These are phyloP conservation scores for Cinchona pubescens DNA, from an alignment of 257 asterid genomes.

Conservation along the genomic window DNA sequence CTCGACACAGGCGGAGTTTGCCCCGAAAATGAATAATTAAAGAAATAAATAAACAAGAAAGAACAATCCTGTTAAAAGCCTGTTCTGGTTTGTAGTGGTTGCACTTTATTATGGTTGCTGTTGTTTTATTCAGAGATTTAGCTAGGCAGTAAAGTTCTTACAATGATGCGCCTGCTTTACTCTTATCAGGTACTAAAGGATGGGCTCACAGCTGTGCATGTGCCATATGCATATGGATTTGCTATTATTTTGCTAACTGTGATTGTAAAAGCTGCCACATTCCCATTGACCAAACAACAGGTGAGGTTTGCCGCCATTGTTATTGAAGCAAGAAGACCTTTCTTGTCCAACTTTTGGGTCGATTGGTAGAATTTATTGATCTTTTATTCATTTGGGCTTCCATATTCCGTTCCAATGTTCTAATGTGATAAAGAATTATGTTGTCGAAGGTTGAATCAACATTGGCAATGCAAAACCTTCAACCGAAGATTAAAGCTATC, in stretches of 20 bases:
- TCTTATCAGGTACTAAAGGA: constrained; percentile 77
- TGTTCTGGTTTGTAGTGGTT: no score
- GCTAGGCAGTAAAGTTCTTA: no score
- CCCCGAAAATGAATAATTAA: no score
- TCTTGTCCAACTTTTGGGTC: background rate
- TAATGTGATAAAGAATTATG: background rate
- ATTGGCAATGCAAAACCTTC: constrained; percentile 97
- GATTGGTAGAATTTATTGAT: background rate
- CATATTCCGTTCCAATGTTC: background rate
- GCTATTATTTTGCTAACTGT: constrained; percentile 91
- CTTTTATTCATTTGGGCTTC: constrained; percentile 5
- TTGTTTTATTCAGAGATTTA: no score
- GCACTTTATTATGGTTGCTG: no score
- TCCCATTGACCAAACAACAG: constrained; percentile 98
- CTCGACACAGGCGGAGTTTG: no score
- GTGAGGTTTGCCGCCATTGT: constrained; percentile 37
- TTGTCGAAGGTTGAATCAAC: constrained; percentile 86
- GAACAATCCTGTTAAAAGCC: no score
- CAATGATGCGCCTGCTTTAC: constrained; percentile 25
- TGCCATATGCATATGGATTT: constrained; percentile 95
- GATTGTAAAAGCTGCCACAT: constrained; percentile 82
- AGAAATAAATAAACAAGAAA: no score
- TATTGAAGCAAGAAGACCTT: constrained; percentile 10
- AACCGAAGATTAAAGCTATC: constrained; percentile 96
- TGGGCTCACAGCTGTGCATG: constrained; percentile 81